Conservation (phyloP, 163 green algal species). For the Chlorella variabilis region DNA sequence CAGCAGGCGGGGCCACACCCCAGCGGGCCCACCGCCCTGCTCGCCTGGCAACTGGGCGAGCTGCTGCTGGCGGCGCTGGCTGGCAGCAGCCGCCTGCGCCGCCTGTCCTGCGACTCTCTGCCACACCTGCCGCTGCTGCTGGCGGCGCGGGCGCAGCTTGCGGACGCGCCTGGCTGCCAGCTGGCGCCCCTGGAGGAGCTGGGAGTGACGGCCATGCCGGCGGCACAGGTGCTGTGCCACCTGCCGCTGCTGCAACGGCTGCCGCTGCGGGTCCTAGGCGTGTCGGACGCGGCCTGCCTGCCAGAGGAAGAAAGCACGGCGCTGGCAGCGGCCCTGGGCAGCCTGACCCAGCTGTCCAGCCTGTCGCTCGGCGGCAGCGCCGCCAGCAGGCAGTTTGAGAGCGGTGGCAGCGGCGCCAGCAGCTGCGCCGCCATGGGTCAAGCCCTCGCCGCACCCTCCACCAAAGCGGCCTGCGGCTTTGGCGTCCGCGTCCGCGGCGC, state of each 20-base stretch:
- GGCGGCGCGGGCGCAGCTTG: neutral
- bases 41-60: conserved; percentile 18
- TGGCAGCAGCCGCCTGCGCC: conserved; percentile 18
- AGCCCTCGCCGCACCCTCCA: no score
- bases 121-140: conserved; percentile 14
- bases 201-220: neutral
- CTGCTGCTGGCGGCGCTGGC: neutral
- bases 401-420: neutral
- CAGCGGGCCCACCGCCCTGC: no score
- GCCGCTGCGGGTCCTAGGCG: neutral
- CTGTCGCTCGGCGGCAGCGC: neutral
- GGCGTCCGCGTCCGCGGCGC: no score
- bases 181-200: neutral
- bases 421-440: neutral
- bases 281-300: conserved; percentile 14
- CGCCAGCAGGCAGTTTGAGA: neutral
- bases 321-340: neutral
- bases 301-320: neutral
- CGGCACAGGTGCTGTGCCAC: neutral
- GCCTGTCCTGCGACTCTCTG: conserved; percentile 1
- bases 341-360: neutral
- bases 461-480: no score
- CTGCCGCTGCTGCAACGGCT: neutral
- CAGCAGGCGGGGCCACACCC: no score
- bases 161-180: no score